Percentiles rank a stretch among this genome's conserved stretches.
Evolutionary conservation across 306 rosid genomes (phyloP).

Genomic region (Malus fusca): DNA sequence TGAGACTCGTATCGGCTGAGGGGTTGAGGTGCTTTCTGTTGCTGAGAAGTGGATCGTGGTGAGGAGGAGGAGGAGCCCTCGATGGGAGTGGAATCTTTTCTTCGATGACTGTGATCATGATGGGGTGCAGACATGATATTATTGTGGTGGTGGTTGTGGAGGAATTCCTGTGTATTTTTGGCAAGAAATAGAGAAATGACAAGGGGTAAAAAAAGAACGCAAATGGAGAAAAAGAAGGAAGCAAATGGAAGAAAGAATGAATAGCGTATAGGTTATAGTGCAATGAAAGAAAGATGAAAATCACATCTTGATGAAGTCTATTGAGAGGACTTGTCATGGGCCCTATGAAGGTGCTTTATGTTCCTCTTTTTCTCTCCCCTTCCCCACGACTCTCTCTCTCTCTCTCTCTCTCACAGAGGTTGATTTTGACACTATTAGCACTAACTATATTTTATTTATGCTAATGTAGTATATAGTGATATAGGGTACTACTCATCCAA

Average conservation of each 20-base stretch:
- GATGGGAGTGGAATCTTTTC: conserved; percentile 18
- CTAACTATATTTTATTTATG: conserved; percentile 10
- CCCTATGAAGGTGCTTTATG: conserved; percentile 54
- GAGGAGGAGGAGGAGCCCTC: conserved; percentile 34
- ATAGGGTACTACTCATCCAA: not conserved
- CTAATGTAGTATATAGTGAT: not conserved
- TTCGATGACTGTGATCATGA: conserved; percentile 11
- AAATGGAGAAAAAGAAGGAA: not conserved
- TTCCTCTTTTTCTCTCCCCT: conserved; percentile 20
- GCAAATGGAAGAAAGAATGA: conserved; percentile 10
- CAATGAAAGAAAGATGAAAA: conserved; percentile 64
- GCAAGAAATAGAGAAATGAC: conserved; percentile 10
- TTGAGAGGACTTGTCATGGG: conserved; percentile 77
- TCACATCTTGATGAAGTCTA: conserved; percentile 58
- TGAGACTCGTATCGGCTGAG: conserved; percentile 85
- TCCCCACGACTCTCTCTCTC: not conserved
- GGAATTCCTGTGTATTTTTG: conserved; percentile 17
- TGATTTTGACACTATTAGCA: conserved; percentile 26
- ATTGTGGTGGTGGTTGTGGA: not conserved
- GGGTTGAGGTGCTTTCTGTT: conserved; percentile 15
- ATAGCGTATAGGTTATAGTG: conserved; percentile 28
- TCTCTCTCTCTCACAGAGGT: not conserved
- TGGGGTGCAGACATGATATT: conserved; percentile 34
- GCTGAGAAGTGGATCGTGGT: conserved; percentile 17
- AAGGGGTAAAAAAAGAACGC: not conserved